A percentile compares a stretch with the other conserved stretches of the same genome.
phyloP scores from a whole-genome alignment of 23 red algal species.

The Gracilaria gracilis region DNA sequence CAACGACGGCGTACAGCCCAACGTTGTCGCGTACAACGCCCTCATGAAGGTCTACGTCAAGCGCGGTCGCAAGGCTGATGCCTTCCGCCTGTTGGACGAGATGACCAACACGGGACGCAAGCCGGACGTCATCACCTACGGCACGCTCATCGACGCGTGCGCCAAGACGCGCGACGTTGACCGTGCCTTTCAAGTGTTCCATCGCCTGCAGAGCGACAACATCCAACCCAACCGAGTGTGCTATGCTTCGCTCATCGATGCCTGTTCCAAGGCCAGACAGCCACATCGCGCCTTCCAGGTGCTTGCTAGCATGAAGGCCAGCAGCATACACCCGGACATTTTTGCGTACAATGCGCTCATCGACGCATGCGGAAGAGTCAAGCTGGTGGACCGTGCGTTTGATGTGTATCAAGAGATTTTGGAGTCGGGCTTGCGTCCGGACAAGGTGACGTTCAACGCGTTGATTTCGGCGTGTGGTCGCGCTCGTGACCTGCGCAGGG shows the following conservation, averaged over 20 bases:
- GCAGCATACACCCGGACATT: conserved; percentile 74
- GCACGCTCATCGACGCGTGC: conserved; percentile 96
- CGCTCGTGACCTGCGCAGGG: conserved; percentile 70
- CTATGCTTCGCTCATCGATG: conserved; percentile 94
- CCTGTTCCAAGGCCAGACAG: conserved; percentile 79
- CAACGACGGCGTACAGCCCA: conserved; percentile 69
- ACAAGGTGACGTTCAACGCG: conserved; percentile 97
- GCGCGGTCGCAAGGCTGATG: conserved; percentile 66
- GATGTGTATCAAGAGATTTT: conserved; percentile 82
- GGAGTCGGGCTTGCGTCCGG: conserved; percentile 57
- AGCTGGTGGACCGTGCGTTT: conserved; percentile 73
- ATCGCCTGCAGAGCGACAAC: conserved; percentile 59
- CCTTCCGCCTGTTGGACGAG: conserved; percentile 78
- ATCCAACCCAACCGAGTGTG: conserved; percentile 91
- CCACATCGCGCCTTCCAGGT: conserved; percentile 83
- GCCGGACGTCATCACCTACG: conserved; percentile 98
- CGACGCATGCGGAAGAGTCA: conserved; percentile 83
- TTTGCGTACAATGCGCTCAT: conserved; percentile 93
- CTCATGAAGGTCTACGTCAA: conserved; percentile 93
- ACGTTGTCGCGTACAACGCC: conserved; percentile 98
- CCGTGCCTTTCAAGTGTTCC: conserved; percentile 85
- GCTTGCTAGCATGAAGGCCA: conserved; percentile 75
- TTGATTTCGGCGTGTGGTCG: conserved; percentile 88
- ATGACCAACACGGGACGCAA: conserved; percentile 72
- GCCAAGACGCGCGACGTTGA: conserved; percentile 87